Percentiles rank a stretch among this genome's conserved stretches.
These are phyloP conservation scores for Jasminum sambac DNA, from an alignment of 257 asterid genomes.

Conservation along the genomic window DNA sequence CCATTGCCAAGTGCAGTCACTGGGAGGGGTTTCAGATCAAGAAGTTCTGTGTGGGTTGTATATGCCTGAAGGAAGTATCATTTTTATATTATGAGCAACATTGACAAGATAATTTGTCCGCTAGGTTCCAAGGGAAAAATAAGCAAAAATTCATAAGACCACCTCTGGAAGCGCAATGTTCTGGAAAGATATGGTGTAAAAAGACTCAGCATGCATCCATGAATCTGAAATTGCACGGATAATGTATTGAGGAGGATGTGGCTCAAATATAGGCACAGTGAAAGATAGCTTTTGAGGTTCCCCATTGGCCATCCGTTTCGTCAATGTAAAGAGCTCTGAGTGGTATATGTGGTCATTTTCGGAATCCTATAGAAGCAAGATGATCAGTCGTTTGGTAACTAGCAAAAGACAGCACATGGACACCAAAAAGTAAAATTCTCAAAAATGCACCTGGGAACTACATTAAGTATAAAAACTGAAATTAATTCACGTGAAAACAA, in stretches of 20 bases:
- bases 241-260: slow-evolving; percentile 96
- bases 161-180: slow-evolving; percentile 97
- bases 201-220: slow-evolving; percentile 92
- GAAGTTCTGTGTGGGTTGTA: slow-evolving; percentile 91
- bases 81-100: slow-evolving; percentile 1
- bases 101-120: slow-evolving; percentile 7
- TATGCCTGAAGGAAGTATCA: slow-evolving; percentile 57
- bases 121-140: slow-evolving; percentile 17
- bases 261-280: slow-evolving; percentile 97
- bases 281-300: slow-evolving; percentile 93
- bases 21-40: slow-evolving; percentile 96
- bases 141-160: slow-evolving; percentile 24
- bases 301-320: slow-evolving; percentile 84
- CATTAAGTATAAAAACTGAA: not conserved
- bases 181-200: slow-evolving; percentile 78
- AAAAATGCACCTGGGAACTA: not conserved
- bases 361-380: slow-evolving; percentile 66
- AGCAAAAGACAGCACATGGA: slow-evolving; percentile 15
- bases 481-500: not conserved
- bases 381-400: slow-evolving; percentile 18
- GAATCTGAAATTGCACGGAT: slow-evolving; percentile 95
- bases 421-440: slow-evolving; percentile 2
- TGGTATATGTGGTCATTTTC: slow-evolving; percentile 97
- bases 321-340: slow-evolving; percentile 82
- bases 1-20: slow-evolving; percentile 89